Conservation (phyloP, 371 early-diverging fungal species). For the Mucor lusitanicus region DNA sequence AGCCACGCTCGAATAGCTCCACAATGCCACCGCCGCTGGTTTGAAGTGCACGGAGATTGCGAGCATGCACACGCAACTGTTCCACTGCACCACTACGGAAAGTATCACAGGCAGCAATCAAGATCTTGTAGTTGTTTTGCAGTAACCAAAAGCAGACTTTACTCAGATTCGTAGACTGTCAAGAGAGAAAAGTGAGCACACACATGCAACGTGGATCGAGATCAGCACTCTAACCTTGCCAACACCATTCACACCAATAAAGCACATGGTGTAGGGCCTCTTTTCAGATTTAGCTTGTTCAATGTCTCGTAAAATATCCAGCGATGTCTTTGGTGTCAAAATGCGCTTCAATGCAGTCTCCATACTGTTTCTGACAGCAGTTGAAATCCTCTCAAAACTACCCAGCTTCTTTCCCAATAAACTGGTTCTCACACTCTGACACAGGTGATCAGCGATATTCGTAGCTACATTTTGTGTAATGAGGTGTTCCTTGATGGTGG, state of each 20-base stretch:
- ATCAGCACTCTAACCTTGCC: conserved; percentile 56
- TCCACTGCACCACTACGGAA: conserved; percentile 99
- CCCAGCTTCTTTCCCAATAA: conserved; percentile 82
- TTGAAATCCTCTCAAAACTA: conserved; percentile 69
- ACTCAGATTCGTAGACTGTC: conserved; percentile 93
- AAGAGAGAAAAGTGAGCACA: not conserved
- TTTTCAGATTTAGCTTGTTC: conserved; percentile 66
- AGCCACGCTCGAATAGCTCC: conserved; percentile 97
- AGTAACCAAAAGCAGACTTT: conserved; percentile 98
- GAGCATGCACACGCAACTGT: conserved; percentile 93
- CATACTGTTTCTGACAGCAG: conserved; percentile 79
- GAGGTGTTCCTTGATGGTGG: conserved; percentile 88
- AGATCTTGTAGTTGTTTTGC: conserved; percentile 89
- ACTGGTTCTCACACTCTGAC: conserved; percentile 76
- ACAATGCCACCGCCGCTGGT: conserved; percentile 70
- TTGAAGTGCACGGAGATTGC: conserved; percentile 83
- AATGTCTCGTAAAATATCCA: conserved; percentile 95
- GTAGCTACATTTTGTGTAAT: conserved; percentile 94
- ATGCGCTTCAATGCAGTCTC: conserved; percentile 83
- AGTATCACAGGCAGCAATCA: conserved; percentile 99
- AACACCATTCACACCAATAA: conserved; percentile 99
- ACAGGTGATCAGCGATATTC: conserved; percentile 85
- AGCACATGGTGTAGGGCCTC: conserved; percentile 90
- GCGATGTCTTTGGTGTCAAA: conserved; percentile 90
- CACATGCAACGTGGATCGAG: not conserved